Conservation (phyloP, 345 rosid species). For the Heritiera fomes region DNA sequence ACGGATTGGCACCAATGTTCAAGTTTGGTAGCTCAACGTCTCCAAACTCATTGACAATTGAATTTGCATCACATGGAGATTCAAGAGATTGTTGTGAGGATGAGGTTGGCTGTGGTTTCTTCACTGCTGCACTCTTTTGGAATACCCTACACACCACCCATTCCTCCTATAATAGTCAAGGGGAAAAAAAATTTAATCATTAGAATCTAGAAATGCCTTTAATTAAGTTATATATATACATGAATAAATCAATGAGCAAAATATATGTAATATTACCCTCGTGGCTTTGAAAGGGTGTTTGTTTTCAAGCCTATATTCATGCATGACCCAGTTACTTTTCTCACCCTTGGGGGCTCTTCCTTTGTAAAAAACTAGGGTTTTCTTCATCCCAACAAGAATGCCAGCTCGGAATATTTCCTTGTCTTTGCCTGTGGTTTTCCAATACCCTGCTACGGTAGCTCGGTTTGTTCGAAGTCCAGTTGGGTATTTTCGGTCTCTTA, state of each 20-base stretch:
- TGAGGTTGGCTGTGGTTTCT: constrained; percentile 56
- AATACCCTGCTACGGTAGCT: constrained; percentile 92
- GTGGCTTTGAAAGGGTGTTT: constrained; percentile 61
- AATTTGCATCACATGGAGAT: constrained; percentile 77
- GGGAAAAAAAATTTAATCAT: neutral
- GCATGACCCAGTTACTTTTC: constrained; percentile 99
- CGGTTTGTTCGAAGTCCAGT: constrained; percentile 95
- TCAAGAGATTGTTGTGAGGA: constrained; percentile 68
- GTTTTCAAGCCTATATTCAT: constrained; percentile 82
- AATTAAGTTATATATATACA: neutral
- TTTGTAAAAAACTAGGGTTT: constrained; percentile 90
- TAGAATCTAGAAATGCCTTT: neutral
- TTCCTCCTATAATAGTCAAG: constrained; percentile 12
- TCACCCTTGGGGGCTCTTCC: constrained; percentile 96
- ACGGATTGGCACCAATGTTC: constrained; percentile 36
- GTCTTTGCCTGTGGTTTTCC: constrained; percentile 96
- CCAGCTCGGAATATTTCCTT: constrained; percentile 70
- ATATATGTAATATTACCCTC: constrained; percentile 43
- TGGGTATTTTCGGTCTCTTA: constrained; percentile 90
- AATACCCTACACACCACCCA: constrained; percentile 22
- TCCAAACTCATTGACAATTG: constrained; percentile 66
- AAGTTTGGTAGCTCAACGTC: constrained; percentile 67
- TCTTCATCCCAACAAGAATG: constrained; percentile 86
- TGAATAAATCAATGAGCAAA: neutral
- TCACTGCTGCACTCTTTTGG: constrained; percentile 28